These are phyloP conservation scores for Coemansia sp. DNA, from an alignment of 192 early-diverging fungal genomes.

Conservation along the genomic window DNA sequence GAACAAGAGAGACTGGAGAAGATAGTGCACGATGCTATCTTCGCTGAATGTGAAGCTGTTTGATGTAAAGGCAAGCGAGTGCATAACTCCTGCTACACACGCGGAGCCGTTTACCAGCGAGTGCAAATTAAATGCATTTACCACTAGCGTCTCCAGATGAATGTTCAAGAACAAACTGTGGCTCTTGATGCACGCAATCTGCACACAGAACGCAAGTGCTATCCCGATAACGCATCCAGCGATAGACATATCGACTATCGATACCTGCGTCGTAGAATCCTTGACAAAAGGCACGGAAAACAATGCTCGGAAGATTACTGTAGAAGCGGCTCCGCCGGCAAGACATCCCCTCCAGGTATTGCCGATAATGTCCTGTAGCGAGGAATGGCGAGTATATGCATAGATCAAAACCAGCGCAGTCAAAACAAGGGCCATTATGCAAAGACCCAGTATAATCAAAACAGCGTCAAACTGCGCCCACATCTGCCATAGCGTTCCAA, in stretches of 20 bases:
- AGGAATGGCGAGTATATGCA: not conserved
- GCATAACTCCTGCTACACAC: conserved; percentile 37
- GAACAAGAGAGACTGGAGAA: conserved; percentile 64
- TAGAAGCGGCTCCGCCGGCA: conserved; percentile 12
- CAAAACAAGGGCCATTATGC: conserved; percentile 46
- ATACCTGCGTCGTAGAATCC: conserved; percentile 12
- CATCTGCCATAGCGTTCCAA: conserved; percentile 72
- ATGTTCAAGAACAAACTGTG: not conserved
- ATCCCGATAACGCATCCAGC: conserved; percentile 24
- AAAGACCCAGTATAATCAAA: conserved; percentile 72
- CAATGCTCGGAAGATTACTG: conserved; percentile 19
- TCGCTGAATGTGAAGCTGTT: conserved; percentile 92
- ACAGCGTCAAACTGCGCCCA: conserved; percentile 92
- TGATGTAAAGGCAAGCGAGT: conserved; percentile 71
- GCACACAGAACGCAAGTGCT: conserved; percentile 16
- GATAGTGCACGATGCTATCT: conserved; percentile 68
- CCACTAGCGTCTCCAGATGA: not conserved
- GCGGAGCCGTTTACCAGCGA: conserved; percentile 32
- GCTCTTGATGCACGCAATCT: conserved; percentile 10
- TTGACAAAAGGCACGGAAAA: not conserved
- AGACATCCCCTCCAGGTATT: conserved; percentile 3
- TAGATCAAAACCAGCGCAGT: conserved; percentile 13
- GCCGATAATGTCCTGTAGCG: conserved; percentile 16
- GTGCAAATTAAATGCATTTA: conserved; percentile 21
- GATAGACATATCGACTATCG: conserved; percentile 17